Evolutionary conservation across 768 basidiomycete species (phyloP), one percentile per base, ranked within the genome.

Genomic region (Amanita pseudoporphyria): DNA sequence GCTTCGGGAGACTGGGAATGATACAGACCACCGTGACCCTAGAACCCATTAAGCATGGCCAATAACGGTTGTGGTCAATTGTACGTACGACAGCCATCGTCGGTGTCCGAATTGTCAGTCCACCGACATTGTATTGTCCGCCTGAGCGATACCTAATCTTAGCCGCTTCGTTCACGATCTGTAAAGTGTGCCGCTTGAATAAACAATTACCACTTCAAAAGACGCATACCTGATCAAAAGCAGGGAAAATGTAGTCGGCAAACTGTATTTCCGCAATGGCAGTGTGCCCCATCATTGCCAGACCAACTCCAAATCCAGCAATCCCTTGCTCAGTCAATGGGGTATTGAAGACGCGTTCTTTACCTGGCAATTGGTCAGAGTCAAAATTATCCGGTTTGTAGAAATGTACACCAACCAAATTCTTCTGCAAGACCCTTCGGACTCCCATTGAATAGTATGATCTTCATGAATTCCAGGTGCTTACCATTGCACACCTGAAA

Each of bases 1-100:
- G 87, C 91, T 65, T 97, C 94, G 3, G 93, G 93, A 49, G 88
- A 91, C 65, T 97, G 93, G 6, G 90, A 94, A 60, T 97, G 93
- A 61, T 96, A 97, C 51, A 94, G 65, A 19, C 85, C 93, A 37
- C 93, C 93, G 60, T 97, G 93, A 5, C 81, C 77, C 73, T 75
- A 49, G 22, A 21, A 14, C 16, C 26, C 26, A 37, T 14, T 40
- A 9, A 32, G 12, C n/a, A 51, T 51, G 44, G 53, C 28, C 36
- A 31, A n/a, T 26, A n/a, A 24, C 36, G 6, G 16, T 4, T 33
- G 22, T 13, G 28, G 3, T 22, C 32, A 42, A n/a, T 12, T 30
- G 10, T 40, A 69, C 74, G 58, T 54, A 76, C 74, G n/a, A 97
- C 94, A 6, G 90, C 79, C 83, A 93, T 93, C 7, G 87, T 86